Evolutionary conservation across 805 yeast species (phyloP).

Genomic region (Yarrowia hollandica): DNA sequence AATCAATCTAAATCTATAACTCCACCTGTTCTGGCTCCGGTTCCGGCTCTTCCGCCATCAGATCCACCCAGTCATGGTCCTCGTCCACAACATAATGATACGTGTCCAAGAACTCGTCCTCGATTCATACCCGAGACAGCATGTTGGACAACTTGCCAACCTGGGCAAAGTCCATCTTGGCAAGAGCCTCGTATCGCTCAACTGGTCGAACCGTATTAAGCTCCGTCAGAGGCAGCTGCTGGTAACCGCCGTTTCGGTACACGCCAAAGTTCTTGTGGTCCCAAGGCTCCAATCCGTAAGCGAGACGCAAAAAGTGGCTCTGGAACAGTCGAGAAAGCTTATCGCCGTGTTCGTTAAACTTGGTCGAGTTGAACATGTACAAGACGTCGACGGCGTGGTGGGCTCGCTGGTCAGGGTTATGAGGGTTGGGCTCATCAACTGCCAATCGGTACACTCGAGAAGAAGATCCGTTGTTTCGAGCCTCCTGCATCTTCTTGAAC

Average conservation of each 20-base stretch:
- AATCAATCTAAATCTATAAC: too few relatives aligned
- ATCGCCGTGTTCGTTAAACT: conserved; percentile 27
- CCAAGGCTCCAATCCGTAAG: conserved; percentile 27
- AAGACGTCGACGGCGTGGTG: conserved; percentile 26
- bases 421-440: conserved; percentile 27
- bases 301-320: conserved; percentile 13
- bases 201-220: neutral
- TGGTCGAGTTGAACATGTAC: conserved; percentile 28
- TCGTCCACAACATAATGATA: neutral
- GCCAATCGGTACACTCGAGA: conserved; percentile 8
- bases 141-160: conserved; percentile 1
- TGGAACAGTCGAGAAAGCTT: conserved; percentile 18
- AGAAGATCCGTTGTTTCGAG: neutral
- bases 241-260: conserved; percentile 19
- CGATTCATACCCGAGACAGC: conserved; percentile 8
- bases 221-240: conserved; percentile 13
- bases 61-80: neutral
- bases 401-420: conserved; percentile 24
- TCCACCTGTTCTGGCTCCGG: too few relatives aligned
- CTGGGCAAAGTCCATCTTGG: conserved; percentile 9
- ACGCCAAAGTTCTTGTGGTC: conserved; percentile 7
- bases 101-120: conserved; percentile 3
- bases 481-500: conserved; percentile 13
- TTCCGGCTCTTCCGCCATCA: neutral
- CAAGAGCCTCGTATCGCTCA: conserved; percentile 15